Conservation (phyloP, 2,329 filamentous ascomycete genomes). For the Calonectria pseudoturangicola region DNA sequence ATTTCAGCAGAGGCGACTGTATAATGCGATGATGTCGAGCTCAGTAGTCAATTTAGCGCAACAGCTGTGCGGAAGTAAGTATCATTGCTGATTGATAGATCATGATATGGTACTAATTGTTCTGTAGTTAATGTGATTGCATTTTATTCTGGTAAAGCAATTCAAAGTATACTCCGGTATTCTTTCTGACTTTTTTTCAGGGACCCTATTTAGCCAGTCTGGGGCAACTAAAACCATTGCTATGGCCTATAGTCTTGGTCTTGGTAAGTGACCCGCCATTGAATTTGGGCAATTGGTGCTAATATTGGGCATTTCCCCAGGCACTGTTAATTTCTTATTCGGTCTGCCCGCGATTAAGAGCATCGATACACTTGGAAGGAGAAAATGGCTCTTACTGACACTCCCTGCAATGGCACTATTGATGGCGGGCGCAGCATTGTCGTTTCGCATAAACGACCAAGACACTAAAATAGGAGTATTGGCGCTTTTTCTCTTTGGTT, state of each 20-base stretch:
- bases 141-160: slow-evolving; percentile 49
- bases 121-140: slow-evolving; percentile 23
- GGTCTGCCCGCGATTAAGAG: slow-evolving; percentile 61
- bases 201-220: slow-evolving; percentile 52
- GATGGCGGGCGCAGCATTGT: slow-evolving; percentile 62
- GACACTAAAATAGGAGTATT: slow-evolving; percentile 55
- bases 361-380: slow-evolving; percentile 61
- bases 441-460: slow-evolving; percentile 52
- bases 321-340: slow-evolving; percentile 65
- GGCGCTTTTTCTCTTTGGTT: slow-evolving; percentile 61
- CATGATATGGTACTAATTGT: background rate
- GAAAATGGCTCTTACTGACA: slow-evolving; percentile 65
- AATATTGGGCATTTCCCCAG: slow-evolving; percentile 30
- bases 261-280: background rate
- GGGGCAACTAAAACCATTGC: slow-evolving; percentile 46
- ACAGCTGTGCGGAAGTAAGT: slow-evolving; percentile 58
- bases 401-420: slow-evolving; percentile 65
- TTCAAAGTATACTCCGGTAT: background rate
- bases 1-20: slow-evolving; percentile 55
- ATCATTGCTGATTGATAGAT: background rate
- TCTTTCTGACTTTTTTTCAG: slow-evolving; percentile 36
- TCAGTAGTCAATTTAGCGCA: slow-evolving; percentile 58
- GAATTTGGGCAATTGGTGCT: background rate
- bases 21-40: slow-evolving; percentile 57
- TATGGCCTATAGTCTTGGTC: slow-evolving; percentile 55